phyloP scores from a whole-genome alignment of 345 rosid species.

The Citropsis articulata region DNA sequence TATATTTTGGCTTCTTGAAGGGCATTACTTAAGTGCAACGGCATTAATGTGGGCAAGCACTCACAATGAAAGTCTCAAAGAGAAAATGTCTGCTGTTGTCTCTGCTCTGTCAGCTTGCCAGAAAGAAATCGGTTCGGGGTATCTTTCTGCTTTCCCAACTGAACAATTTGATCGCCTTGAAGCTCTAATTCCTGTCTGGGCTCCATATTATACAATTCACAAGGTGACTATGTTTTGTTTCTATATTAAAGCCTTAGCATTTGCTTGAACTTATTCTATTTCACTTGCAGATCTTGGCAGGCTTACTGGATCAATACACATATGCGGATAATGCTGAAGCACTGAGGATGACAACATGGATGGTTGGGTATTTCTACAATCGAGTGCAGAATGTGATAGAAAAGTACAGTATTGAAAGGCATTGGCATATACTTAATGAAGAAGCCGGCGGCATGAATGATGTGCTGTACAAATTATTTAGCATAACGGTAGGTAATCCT shows the following conservation, averaged over 20 bases:
- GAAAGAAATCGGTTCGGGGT: conserved; percentile 44
- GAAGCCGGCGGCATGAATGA: conserved; percentile 69
- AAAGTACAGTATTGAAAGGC: conserved; percentile 36
- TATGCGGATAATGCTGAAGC: conserved; percentile 38
- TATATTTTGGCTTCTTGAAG: conserved; percentile 25
- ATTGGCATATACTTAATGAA: conserved; percentile 47
- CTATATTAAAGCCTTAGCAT: neutral
- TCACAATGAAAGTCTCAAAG: conserved; percentile 31
- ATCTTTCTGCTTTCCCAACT: conserved; percentile 55
- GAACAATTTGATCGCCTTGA: conserved; percentile 48
- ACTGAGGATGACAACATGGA: conserved; percentile 40
- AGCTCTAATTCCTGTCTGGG: conserved; percentile 50
- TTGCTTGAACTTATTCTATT: neutral
- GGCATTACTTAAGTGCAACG: conserved; percentile 59
- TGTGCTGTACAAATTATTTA: conserved; percentile 41
- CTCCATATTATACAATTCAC: conserved; percentile 64
- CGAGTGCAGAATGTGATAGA: conserved; percentile 49
- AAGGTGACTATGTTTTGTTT: conserved; percentile 22
- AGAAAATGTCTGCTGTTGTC: conserved; percentile 42
- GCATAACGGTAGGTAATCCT: conserved; percentile 29
- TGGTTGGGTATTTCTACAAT: conserved; percentile 48
- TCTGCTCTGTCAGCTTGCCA: conserved; percentile 45
- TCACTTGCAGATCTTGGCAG: conserved; percentile 42
- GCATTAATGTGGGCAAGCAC: conserved; percentile 63
- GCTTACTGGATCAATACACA: conserved; percentile 49